Evolutionary conservation across 805 yeast species (phyloP).

Genomic region (Candida maesae): DNA sequence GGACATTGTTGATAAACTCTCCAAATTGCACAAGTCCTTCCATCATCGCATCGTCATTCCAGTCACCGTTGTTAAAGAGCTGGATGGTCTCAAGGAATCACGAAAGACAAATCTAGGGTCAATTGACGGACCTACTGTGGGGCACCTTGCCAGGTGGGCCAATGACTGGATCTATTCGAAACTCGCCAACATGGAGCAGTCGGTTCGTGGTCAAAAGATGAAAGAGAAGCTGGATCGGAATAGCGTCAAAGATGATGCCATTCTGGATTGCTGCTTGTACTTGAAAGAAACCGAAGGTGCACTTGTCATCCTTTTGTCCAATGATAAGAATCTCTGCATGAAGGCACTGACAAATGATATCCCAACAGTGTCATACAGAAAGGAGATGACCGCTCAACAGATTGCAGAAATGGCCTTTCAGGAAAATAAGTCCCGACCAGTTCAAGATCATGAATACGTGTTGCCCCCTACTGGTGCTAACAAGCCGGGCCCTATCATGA

Average conservation of each 20-base stretch:
- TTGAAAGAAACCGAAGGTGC: slow-evolving; percentile 39
- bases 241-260: slow-evolving; percentile 69
- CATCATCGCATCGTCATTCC: slow-evolving; percentile 64
- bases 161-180: slow-evolving; percentile 70
- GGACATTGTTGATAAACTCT: slow-evolving; percentile 50
- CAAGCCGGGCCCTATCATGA: too few relatives aligned
- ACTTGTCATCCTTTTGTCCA: slow-evolving; percentile 63
- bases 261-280: slow-evolving; percentile 78
- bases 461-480: background rate
- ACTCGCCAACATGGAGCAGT: slow-evolving; percentile 47
- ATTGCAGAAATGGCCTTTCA: slow-evolving; percentile 39
- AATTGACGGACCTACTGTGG: slow-evolving; percentile 36
- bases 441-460: background rate
- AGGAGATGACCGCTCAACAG: slow-evolving; percentile 43
- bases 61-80: slow-evolving; percentile 60
- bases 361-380: slow-evolving; percentile 51
- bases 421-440: slow-evolving; percentile 28
- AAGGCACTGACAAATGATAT: slow-evolving; percentile 69
- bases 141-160: slow-evolving; percentile 63
- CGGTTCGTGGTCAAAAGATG: slow-evolving; percentile 62
- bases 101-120: slow-evolving; percentile 13
- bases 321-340: slow-evolving; percentile 79
- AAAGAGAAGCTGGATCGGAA: slow-evolving; percentile 46
- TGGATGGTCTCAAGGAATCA: slow-evolving; percentile 75
- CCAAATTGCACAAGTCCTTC: slow-evolving; percentile 36